These are phyloP conservation scores for Sesbania bispinosa DNA, from an alignment of 306 rosid genomes.

Conservation along the genomic window DNA sequence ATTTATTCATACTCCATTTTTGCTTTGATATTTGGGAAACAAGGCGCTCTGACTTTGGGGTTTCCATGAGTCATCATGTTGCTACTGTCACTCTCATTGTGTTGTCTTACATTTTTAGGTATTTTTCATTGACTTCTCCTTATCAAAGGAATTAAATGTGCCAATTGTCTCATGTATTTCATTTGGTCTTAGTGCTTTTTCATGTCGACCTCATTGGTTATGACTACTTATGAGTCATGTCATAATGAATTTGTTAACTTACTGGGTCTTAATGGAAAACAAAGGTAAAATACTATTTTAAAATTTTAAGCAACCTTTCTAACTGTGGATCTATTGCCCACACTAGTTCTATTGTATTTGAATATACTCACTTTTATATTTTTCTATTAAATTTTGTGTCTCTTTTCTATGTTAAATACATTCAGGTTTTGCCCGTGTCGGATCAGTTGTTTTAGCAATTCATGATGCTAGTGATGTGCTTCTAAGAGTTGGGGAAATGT, in stretches of 20 bases:
- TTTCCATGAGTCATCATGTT: constrained; percentile 97
- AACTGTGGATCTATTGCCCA: not conserved
- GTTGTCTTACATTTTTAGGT: constrained; percentile 92
- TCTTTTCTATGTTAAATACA: constrained; percentile 30
- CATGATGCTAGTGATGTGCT: constrained; percentile 97
- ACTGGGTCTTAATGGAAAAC: constrained; percentile 3
- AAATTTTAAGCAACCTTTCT: not conserved
- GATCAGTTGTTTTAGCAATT: constrained; percentile 91
- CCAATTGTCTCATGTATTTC: not conserved
- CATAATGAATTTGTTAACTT: not conserved
- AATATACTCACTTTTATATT: not conserved
- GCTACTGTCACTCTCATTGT: constrained; percentile 85
- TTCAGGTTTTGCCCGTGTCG: constrained; percentile 95
- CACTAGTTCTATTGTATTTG: not conserved
- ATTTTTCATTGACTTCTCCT: constrained; percentile 29
- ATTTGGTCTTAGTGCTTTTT: not conserved
- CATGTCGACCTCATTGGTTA: not conserved
- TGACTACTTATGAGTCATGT: not conserved
- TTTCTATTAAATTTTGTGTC: constrained; percentile 13
- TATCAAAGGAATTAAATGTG: not conserved
- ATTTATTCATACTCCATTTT: constrained; percentile 93
- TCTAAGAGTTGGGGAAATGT: constrained; percentile 97
- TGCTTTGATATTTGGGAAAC: constrained; percentile 98
- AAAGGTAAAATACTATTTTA: not conserved
- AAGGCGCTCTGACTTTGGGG: constrained; percentile 95